Percentiles rank a stretch among this genome's conserved stretches.
phyloP scores from a whole-genome alignment of 352 stramenopile species.

The Phytophthora podocarpi region DNA sequence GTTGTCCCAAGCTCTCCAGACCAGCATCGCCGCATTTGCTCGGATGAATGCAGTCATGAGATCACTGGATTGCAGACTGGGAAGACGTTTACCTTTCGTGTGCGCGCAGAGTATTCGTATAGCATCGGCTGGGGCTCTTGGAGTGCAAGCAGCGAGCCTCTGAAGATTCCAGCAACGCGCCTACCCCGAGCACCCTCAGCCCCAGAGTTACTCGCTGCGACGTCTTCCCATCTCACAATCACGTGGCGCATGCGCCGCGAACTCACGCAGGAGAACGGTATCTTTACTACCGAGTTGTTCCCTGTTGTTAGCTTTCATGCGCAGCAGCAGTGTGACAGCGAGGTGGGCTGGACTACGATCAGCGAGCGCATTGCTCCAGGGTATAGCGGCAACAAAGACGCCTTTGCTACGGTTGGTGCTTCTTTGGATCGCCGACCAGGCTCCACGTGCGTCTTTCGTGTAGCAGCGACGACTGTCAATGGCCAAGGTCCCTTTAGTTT shows the following conservation, averaged over 20 bases:
- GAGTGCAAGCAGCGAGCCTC: constrained; percentile 46
- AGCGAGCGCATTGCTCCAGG: constrained; percentile 33
- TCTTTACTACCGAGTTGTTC: constrained; percentile 39
- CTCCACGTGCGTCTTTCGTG: constrained; percentile 57
- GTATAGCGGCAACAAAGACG: constrained; percentile 18
- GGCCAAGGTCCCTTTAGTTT: constrained; percentile 57
- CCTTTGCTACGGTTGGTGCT: constrained; percentile 27
- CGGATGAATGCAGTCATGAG: constrained; percentile 34
- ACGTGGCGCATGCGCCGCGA: constrained; percentile 47
- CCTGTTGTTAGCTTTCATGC: constrained; percentile 44
- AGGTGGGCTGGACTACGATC: constrained; percentile 55
- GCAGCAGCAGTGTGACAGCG: constrained; percentile 57
- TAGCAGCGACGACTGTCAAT: constrained; percentile 56
- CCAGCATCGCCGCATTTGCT: constrained; percentile 25
- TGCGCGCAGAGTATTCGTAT: constrained; percentile 47
- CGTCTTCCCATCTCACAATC: constrained; percentile 43
- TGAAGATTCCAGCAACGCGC: constrained; percentile 43
- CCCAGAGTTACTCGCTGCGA: constrained; percentile 46
- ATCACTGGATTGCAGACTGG: constrained; percentile 30
- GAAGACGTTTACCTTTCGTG: constrained; percentile 48
- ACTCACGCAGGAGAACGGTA: constrained; percentile 3
- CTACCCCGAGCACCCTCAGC: constrained; percentile 44
- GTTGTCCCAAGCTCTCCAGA: constrained; percentile 19
- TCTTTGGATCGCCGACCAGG: constrained; percentile 45
- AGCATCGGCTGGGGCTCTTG: constrained; percentile 52